These are phyloP conservation scores for Kazachstania viticola DNA, from an alignment of 805 yeast species.

Conservation along the genomic window DNA sequence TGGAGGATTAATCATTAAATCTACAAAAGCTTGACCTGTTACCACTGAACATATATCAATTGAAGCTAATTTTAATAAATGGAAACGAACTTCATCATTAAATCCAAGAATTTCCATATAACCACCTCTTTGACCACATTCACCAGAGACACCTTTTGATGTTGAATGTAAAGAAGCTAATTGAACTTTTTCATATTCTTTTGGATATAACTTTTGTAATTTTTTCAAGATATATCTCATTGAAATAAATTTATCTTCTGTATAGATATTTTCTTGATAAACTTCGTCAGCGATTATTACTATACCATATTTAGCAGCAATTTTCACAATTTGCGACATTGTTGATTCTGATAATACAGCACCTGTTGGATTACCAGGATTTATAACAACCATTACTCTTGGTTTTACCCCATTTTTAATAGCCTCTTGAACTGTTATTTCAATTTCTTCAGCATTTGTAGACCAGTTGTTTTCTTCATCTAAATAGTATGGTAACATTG, in stretches of 20 bases:
- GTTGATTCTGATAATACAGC: slow-evolving; percentile 54
- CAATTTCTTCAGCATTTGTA: slow-evolving; percentile 56
- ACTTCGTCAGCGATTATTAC: slow-evolving; percentile 95
- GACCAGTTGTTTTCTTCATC: slow-evolving; percentile 80
- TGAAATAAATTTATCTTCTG: slow-evolving; percentile 60
- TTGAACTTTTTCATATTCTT: slow-evolving; percentile 58
- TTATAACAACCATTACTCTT: slow-evolving; percentile 78
- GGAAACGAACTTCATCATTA: slow-evolving; percentile 48
- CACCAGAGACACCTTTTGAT: slow-evolving; percentile 94
- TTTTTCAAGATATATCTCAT: slow-evolving; percentile 67
- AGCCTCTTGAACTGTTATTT: slow-evolving; percentile 38
- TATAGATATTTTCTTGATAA: slow-evolving; percentile 82
- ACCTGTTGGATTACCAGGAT: slow-evolving; percentile 99
- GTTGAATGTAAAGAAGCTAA: slow-evolving; percentile 93
- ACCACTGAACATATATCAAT: slow-evolving; percentile 90
- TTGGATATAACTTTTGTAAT: slow-evolving; percentile 43
- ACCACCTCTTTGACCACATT: slow-evolving; percentile 99
- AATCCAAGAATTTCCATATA: slow-evolving; percentile 91
- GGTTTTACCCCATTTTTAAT: slow-evolving; percentile 45
- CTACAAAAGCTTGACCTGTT: slow-evolving; percentile 63
- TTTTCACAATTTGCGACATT: slow-evolving; percentile 56
- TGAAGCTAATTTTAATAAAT: slow-evolving; percentile 77
- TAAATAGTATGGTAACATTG: slow-evolving; percentile 74
- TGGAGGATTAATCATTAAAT: not conserved
- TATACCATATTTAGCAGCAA: slow-evolving; percentile 77